Percentiles rank a stretch among this genome's conserved stretches.
Evolutionary conservation across 2,329 filamentous ascomycete species (phyloP).

Genomic region (Daldinia sp.): DNA sequence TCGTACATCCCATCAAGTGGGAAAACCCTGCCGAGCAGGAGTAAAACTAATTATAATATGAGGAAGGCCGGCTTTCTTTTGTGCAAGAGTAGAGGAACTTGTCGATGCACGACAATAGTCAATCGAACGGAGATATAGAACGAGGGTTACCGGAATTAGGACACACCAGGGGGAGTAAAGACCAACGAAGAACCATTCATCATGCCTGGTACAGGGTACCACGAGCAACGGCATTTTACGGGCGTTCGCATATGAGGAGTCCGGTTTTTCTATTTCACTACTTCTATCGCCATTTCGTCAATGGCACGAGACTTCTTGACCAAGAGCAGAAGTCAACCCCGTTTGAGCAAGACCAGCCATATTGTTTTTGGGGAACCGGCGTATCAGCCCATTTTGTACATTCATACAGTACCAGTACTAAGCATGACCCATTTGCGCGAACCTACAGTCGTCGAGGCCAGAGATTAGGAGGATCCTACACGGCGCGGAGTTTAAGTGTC

Average conservation of each 20-base stretch:
- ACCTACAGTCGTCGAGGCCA: conserved; percentile 6
- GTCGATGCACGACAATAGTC: conserved; percentile 28
- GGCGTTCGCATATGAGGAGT: conserved; percentile 47
- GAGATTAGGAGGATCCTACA: conserved; percentile 12
- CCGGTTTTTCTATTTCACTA: conserved; percentile 30
- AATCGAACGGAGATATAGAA: conserved; percentile 40
- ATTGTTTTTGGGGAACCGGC: conserved; percentile 32
- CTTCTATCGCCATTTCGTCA: conserved; percentile 15
- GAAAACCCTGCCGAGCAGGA: conserved; percentile 63
- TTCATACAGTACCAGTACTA: conserved; percentile 30
- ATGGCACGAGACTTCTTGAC: conserved; percentile 21
- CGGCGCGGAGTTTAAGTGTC: conserved; percentile 30
- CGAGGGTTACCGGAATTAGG: conserved; percentile 35
- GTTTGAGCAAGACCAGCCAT: conserved; percentile 13
- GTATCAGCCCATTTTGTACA: conserved; percentile 39
- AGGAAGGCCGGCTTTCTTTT: conserved; percentile 35
- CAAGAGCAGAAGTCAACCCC: conserved; percentile 1
- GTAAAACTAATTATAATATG: conserved; percentile 38
- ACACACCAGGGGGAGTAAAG: conserved; percentile 30
- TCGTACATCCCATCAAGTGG: conserved; percentile 84
- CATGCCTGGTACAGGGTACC: conserved; percentile 41
- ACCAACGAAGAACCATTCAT: conserved; percentile 38
- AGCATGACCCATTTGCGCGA: conserved; percentile 23
- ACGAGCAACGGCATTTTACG: conserved; percentile 40
- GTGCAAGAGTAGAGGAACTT: conserved; percentile 34